These are phyloP conservation scores for Globisporangium echinulatum DNA, from an alignment of 352 stramenopile genomes.

Conservation along the genomic window DNA sequence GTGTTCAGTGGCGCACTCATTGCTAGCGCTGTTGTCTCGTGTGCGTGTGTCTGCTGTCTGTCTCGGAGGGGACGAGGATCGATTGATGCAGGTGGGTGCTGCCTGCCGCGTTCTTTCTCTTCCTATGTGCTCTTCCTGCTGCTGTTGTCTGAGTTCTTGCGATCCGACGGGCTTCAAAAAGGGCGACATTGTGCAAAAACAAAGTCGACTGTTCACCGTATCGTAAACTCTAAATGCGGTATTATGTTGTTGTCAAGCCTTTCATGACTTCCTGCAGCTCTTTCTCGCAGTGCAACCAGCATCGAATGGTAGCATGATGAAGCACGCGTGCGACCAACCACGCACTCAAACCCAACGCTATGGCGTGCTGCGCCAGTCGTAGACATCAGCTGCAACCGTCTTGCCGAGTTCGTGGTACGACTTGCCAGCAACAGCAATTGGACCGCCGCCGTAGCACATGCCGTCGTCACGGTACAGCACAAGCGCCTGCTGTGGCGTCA, in stretches of 20 bases:
- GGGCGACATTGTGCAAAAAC: too few species aligned
- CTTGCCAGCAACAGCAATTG: slow-evolving; percentile 50
- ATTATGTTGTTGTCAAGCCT: too few species aligned
- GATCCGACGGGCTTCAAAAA: too few species aligned
- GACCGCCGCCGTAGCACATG: slow-evolving; percentile 72
- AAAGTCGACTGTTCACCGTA: too few species aligned
- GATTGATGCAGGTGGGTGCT: not conserved
- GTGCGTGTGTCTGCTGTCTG: not conserved
- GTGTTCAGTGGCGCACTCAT: slow-evolving; percentile 8
- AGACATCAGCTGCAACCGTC: slow-evolving; percentile 28
- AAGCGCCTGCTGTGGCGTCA: slow-evolving; percentile 80
- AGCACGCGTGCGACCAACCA: too few species aligned
- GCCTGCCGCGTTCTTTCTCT: not conserved
- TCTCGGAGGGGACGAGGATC: not conserved
- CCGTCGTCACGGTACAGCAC: slow-evolving; percentile 82
- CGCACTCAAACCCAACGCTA: not conserved
- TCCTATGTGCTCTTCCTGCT: not conserved
- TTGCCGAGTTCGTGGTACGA: slow-evolving; percentile 70
- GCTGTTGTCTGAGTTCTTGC: not conserved
- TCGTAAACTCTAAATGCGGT: too few species aligned
- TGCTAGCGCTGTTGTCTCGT: not conserved
- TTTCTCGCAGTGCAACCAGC: too few species aligned
- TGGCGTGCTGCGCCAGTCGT: slow-evolving; percentile 46
- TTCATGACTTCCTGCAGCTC: too few species aligned
- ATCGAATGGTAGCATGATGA: not conserved